A percentile compares a stretch with the other conserved stretches of the same genome.
Conservation (phyloP, 2,329 filamentous ascomycete species). For the Cercospora sp. region DNA sequence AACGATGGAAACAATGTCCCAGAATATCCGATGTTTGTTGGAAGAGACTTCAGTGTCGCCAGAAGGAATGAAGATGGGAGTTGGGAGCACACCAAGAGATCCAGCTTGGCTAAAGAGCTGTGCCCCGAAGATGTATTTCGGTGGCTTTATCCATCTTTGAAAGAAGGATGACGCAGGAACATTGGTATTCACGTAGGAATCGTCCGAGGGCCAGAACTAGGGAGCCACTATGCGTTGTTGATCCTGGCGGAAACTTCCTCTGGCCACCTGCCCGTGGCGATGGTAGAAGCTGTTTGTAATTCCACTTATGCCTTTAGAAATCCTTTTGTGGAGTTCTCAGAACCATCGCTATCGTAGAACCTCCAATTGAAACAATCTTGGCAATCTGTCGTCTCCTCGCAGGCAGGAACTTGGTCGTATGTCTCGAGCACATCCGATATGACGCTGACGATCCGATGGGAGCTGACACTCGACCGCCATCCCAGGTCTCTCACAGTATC, state of each 20-base stretch:
- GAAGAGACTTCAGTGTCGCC: background rate
- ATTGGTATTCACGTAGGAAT: background rate
- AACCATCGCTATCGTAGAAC: conserved; percentile 89
- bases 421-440: conserved; percentile 81
- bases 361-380: conserved; percentile 92
- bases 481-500: conserved; percentile 89
- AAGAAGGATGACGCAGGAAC: background rate
- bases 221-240: background rate
- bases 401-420: conserved; percentile 78
- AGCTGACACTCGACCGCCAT: conserved; percentile 87
- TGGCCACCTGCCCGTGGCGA: too few relatives aligned
- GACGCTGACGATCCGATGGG: conserved; percentile 75
- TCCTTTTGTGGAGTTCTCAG: conserved; percentile 54
- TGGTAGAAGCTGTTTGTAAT: too few relatives aligned
- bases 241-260: too few relatives aligned
- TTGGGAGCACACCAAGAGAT: background rate
- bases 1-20: background rate
- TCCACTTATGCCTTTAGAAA: too few relatives aligned
- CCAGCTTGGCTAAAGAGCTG: background rate
- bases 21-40: conserved; percentile 1
- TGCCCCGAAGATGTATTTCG: background rate
- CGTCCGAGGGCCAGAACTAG: background rate
- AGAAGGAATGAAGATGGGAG: background rate
- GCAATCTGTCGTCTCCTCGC: conserved; percentile 71
- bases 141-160: background rate